Evolutionary conservation across 179 eudicot genomes (phyloP), one percentile per base, ranked within the genome.

Genomic region (Amaranthus tricolor): DNA sequence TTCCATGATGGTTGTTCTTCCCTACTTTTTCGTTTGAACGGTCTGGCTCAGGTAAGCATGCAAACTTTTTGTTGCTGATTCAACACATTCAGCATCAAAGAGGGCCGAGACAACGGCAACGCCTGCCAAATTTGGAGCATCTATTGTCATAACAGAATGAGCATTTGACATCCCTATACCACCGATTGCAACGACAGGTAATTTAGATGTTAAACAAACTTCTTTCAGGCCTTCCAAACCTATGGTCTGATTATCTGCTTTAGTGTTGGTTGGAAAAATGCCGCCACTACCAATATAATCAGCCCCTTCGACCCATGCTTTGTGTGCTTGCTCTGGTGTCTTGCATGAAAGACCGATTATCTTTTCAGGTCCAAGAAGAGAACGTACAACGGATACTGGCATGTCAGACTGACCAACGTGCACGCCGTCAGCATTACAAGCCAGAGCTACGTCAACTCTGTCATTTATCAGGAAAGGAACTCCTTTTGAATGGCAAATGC

Each of bases 201-300:
- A 79, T 81, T 87, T 92, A 52, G 98, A 92, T 45, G 85, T 87
- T 77, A 78, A 43, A 24, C 98, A 88, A 0, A 92, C 88, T 21
- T 72, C 71, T 83, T 80, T 87, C 83, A 94, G 79, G 79, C 98
- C 96, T 40, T 90, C 93, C 56, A 94, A 79, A 43, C 97, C 97
- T 15, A 94, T 84, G 6, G 93, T 89, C 8, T 60, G 62, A 69
- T 92, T 90, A 79, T 89, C 87, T 58, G 83, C 89, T 83, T 92
- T 94, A 24, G 98, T 94, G 57, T 86, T 88, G 68, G 98, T 94
- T 2, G 97, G 90, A 70, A 78, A 94, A 16, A 94, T 90, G 3
- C 97, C 98, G 0, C 98, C 98, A 74, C 88, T 86, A 15, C 98
- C 98, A 20, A 94, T 89, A 81, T 94, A 94, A 82, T 94, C 96